Base-by-base conservation (phyloP, 129 eudicot species). In the Sambucus nigra region DNA sequence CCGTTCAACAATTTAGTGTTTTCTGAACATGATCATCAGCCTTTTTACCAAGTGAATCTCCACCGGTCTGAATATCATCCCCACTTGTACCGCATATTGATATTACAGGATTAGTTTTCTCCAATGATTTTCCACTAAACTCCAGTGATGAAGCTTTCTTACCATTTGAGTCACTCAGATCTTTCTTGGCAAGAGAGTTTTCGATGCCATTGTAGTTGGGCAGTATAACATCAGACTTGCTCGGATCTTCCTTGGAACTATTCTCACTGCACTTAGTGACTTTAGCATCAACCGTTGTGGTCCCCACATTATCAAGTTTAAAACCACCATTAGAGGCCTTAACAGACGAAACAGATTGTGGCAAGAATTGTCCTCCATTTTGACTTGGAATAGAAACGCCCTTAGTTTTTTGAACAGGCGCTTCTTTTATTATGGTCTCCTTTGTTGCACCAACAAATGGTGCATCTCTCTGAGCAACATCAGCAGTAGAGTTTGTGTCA, bases 381-480 rank as follows among this genome's bases (percentile, higher is more conserved):
- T 5, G 63, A 42, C 31, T 29, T 23, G 1, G 7, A 19, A 33
- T 32, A 22, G 7, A 48, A 22, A 52, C 20, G 42, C 26, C 21
- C 40, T 62, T 65, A 31, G 22, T 53, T 51, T 55, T 51, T 28
- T 21, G 58, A 19, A 13, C 28, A 15, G 56, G 22, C 23, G n/a
- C 53, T 56, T 61, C 65, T 40, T 53, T 63, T 33, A 31, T 50
- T 18, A 49, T 45, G 25, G 45, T 65, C 51, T 35, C 66, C 60
- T 54, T 62, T 33, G 63, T 13, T 47, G 56, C 51, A 64, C 5
- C 50, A 5, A 45, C 18, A 21, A 8, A 57, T 28, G 44, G 8
- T 64, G 76, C 56, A 53, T 61, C 65, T 23, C 54, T 65, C 27
- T 50, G 45, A 29, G 60, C 48, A 68, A 59, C 66, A 18, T 64